phyloP scores from a whole-genome alignment of 257 asterid genomes.

The Osmanthus fragrans region DNA sequence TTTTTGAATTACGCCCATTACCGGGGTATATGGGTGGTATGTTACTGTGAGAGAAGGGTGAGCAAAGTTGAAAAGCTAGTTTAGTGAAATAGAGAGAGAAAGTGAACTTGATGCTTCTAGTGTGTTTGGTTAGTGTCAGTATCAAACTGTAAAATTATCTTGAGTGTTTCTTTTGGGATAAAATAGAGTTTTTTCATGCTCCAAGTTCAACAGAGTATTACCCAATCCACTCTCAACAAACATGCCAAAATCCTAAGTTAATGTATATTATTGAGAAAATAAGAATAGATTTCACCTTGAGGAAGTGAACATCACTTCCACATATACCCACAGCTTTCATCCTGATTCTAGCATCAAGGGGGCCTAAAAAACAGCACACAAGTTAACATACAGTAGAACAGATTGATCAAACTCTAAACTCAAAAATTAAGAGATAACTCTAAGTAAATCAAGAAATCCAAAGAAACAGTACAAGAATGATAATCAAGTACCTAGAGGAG shows the following conservation, averaged over 20 bases:
- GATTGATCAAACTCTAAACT: neutral
- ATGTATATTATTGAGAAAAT: neutral
- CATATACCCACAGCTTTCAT: constrained; percentile 98
- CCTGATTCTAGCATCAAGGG: constrained; percentile 82
- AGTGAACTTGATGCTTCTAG: no score
- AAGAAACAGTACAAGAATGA: neutral
- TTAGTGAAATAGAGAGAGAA: no score
- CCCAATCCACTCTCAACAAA: neutral
- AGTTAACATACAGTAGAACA: constrained; percentile 1
- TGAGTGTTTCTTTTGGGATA: no score
- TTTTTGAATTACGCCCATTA: no score
- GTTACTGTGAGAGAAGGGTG: no score
- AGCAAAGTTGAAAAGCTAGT: no score
- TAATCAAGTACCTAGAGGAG: constrained; percentile 58
- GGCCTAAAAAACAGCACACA: constrained; percentile 38
- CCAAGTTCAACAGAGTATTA: neutral
- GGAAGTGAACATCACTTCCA: constrained; percentile 96
- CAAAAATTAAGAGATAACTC: neutral
- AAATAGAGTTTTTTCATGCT: no score
- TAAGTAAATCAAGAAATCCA: neutral
- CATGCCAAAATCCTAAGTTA: neutral
- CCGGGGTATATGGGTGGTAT: no score
- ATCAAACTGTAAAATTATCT: no score
- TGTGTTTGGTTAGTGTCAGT: no score
- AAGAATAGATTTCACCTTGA: constrained; percentile 53